Conservation (phyloP, 176 grass and related monocot species). For the Neostapfia colusana region DNA sequence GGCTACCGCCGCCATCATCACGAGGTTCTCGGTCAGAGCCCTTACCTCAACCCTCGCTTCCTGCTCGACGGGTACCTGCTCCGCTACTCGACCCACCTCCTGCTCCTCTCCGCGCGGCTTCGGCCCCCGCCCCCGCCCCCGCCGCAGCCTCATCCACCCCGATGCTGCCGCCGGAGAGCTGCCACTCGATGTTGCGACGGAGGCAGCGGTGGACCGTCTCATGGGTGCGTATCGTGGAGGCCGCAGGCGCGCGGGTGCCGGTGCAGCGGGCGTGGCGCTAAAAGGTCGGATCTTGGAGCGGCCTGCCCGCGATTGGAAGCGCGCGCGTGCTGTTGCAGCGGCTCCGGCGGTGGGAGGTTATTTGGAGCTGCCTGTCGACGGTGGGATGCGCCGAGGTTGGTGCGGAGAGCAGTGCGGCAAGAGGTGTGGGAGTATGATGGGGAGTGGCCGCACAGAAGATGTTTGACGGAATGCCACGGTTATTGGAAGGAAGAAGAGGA, state of each 20-base stretch:
- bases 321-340: neutral
- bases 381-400: conserved; percentile 29
- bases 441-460: conserved; percentile 39
- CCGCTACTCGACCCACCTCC: conserved; percentile 43
- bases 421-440: conserved; percentile 49
- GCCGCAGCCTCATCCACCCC: conserved; percentile 11
- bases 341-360: neutral
- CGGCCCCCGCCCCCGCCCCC: conserved; percentile 20
- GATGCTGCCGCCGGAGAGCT: conserved; percentile 36
- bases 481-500: conserved; percentile 37
- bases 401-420: conserved; percentile 39
- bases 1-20: conserved; percentile 26
- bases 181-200: neutral
- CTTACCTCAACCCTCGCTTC: conserved; percentile 10
- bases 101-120: conserved; percentile 47
- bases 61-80: conserved; percentile 55
- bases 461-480: conserved; percentile 39
- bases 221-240: conserved; percentile 4
- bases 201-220: neutral
- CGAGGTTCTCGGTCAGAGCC: conserved; percentile 34
- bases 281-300: conserved; percentile 31
- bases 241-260: conserved; percentile 9
- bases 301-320: conserved; percentile 27
- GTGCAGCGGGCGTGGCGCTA: conserved; percentile 23
- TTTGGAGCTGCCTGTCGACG: neutral